These are phyloP conservation scores for Boletales sp. DNA, from an alignment of 768 basidiomycete genomes.

Conservation along the genomic window DNA sequence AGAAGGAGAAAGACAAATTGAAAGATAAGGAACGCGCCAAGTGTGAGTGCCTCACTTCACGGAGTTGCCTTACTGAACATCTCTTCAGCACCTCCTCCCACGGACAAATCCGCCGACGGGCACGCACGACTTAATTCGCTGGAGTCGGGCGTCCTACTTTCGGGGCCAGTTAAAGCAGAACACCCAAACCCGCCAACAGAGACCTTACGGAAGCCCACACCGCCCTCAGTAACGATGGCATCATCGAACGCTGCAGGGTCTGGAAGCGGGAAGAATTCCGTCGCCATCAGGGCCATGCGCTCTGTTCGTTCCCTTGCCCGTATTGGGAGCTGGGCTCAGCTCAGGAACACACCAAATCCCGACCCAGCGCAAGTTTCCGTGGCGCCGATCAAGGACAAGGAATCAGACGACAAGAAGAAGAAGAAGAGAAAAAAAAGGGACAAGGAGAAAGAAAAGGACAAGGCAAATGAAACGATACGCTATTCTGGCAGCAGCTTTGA, in stretches of 20 bases:
- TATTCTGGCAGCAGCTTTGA: slow-evolving; percentile 66
- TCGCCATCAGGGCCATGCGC: slow-evolving; percentile 75
- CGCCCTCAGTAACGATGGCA: slow-evolving; percentile 31
- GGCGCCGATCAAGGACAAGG: slow-evolving; percentile 27
- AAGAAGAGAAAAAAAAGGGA: slow-evolving; percentile 39
- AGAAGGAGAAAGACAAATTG: slow-evolving; percentile 49
- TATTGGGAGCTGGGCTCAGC: slow-evolving; percentile 69
- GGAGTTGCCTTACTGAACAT: slow-evolving; percentile 1
- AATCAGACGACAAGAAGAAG: slow-evolving; percentile 32
- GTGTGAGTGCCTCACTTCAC: slow-evolving; percentile 12
- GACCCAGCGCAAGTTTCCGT: slow-evolving; percentile 24
- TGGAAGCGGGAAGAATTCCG: slow-evolving; percentile 48
- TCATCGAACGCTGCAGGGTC: slow-evolving; percentile 28
- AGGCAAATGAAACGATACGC: slow-evolving; percentile 35
- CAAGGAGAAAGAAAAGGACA: slow-evolving; percentile 34
- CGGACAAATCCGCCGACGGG: slow-evolving; percentile 21
- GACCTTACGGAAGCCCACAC: slow-evolving; percentile 17
- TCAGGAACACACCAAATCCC: slow-evolving; percentile 38
- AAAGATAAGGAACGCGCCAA: slow-evolving; percentile 37
- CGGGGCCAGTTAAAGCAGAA: slow-evolving; percentile 17
- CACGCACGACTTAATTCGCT: slow-evolving; percentile 67
- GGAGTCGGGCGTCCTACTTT: slow-evolving; percentile 38
- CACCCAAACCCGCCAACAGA: slow-evolving; percentile 12
- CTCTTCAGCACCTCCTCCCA: slow-evolving; percentile 46
- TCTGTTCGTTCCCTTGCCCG: slow-evolving; percentile 69